Base-by-base conservation (phyloP, 2,329 filamentous ascomycete species). In the Alternaria viburni region DNA sequence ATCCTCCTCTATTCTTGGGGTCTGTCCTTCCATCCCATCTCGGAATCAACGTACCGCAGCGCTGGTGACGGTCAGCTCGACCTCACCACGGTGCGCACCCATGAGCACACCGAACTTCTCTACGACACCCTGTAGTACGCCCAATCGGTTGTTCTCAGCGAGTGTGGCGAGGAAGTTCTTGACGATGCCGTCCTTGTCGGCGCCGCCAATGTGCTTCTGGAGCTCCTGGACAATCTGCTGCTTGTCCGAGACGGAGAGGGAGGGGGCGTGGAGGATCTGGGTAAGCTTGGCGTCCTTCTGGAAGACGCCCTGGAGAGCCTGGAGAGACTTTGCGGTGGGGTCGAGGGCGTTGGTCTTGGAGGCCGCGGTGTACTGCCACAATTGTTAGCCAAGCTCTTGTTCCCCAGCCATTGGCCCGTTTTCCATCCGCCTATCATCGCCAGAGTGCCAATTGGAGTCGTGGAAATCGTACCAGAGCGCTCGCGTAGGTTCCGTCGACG, bases 401-500 rank as follows among this genome's bases (percentile, higher is more conserved):
- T 36, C 26, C 57, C 44, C 50, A 61, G 58, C 69, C 64, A 74
- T 74, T 72, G 66, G 23, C 55, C 56, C 19, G 32, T 23, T 25
- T 59, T 67, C 54, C 69, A 73, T 74, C 71, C 60, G 51, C 57
- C n/a, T 15, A 28, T 56, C 67, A 73, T 72, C 70, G 61, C 57
- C 26, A 51, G 44, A 17, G 12, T 25, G 30, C 67, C 69, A 72
- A 73, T 73, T 71, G 69, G 15, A 50, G 26, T 46, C 41, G 36
- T 47, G 57, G 58, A 60, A 64, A 54, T 66, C 93, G 82, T 95
- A 99, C 96, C 90, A 99, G 88, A 86, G 96, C 96, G 85, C 91
- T 93, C 82, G 96, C 96, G 86, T 99, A 99, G 81, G 95, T 98
- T 83, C 96, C 96, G 84, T 98, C 96, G 80, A 99, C 86, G 76